These are phyloP conservation scores for Podospora sp. DNA, from an alignment of 495 filamentous ascomycete genomes.

Conservation along the genomic window DNA sequence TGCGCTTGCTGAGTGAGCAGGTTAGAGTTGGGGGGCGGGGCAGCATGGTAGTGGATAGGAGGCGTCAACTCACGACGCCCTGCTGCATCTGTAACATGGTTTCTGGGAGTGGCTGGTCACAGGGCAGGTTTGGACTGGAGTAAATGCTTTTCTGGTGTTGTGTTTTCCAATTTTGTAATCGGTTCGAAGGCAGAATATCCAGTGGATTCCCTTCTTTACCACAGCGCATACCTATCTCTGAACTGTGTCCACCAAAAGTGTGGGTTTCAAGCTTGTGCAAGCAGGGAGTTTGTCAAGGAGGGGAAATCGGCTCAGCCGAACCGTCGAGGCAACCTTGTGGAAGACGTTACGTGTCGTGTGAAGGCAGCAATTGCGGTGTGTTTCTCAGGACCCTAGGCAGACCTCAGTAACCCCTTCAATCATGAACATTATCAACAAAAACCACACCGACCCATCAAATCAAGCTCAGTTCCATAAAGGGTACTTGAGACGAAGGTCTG, in stretches of 20 bases:
- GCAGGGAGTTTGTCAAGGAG: too few species aligned
- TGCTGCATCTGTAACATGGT: constrained; percentile 24
- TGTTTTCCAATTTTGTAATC: constrained; percentile 4
- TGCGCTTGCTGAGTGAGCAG: constrained; percentile 79
- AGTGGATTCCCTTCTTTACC: too few species aligned
- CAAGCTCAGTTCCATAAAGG: not conserved
- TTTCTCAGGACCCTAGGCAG: not conserved
- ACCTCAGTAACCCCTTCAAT: not conserved
- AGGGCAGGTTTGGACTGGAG: constrained; percentile 16
- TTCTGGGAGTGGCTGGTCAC: constrained; percentile 26
- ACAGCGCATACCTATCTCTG: too few species aligned
- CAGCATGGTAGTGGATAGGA: not conserved
- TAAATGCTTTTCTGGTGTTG: constrained; percentile 13
- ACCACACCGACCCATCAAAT: not conserved
- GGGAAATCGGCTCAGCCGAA: not conserved
- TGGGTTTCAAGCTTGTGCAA: too few species aligned
- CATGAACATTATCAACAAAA: not conserved
- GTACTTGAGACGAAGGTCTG: not conserved
- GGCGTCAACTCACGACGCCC: constrained; percentile 5
- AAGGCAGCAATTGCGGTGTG: not conserved
- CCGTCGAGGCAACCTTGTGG: not conserved
- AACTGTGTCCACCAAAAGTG: too few species aligned
- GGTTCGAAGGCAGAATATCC: not conserved
- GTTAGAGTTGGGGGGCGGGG: not conserved
- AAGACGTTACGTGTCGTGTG: not conserved